These are phyloP conservation scores for Aspergillus pseudoviridinutans DNA, from an alignment of 2,329 filamentous ascomycete species.

Conservation along the genomic window DNA sequence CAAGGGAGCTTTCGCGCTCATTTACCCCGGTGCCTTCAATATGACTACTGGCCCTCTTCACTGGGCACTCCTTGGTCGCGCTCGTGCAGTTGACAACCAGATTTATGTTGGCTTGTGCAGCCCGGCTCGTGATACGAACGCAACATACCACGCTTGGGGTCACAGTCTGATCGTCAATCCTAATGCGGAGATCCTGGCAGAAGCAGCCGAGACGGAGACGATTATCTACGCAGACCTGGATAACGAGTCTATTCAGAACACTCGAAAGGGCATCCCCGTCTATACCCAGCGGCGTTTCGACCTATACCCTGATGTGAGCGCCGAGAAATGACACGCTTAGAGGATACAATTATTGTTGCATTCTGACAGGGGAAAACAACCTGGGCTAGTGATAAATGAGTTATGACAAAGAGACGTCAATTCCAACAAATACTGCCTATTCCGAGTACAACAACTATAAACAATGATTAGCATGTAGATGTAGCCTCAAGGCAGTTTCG, in stretches of 20 bases:
- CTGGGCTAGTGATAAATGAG: slow-evolving; percentile 24
- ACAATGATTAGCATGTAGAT: not conserved
- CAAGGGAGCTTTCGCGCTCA: slow-evolving; percentile 76
- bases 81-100: slow-evolving; percentile 88
- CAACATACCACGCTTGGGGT: slow-evolving; percentile 84
- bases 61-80: slow-evolving; percentile 79
- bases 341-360: slow-evolving; percentile 17
- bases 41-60: slow-evolving; percentile 87
- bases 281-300: slow-evolving; percentile 85
- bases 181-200: slow-evolving; percentile 73
- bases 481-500: not conserved
- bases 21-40: slow-evolving; percentile 98
- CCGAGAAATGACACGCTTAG: slow-evolving; percentile 37
- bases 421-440: not conserved
- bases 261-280: slow-evolving; percentile 78
- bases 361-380: not conserved
- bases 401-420: not conserved
- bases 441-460: not conserved
- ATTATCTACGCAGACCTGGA: slow-evolving; percentile 71
- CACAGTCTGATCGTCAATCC: slow-evolving; percentile 88
- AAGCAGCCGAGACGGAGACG: slow-evolving; percentile 74
- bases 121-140: slow-evolving; percentile 73
- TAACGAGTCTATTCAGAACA: slow-evolving; percentile 65
- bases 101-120: slow-evolving; percentile 90
- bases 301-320: slow-evolving; percentile 86